These are phyloP conservation scores for Auxenochlorella pyrenoidosa DNA, from an alignment of 139 green algal species.

Conservation along the genomic window DNA sequence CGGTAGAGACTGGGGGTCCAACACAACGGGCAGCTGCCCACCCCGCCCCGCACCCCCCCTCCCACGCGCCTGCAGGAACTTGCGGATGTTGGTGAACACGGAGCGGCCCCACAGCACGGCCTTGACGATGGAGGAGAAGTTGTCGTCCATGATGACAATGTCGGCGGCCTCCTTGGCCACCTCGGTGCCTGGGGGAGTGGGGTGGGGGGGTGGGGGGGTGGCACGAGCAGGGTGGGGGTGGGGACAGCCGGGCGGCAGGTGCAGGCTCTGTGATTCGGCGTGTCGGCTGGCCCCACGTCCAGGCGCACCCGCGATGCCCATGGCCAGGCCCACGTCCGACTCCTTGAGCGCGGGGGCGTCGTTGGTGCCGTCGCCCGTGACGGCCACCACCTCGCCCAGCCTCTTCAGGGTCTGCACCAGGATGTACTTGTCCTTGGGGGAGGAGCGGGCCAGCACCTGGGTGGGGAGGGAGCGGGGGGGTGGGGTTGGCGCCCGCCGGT, in stretches of 20 bases:
- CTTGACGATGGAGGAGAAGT: conserved; percentile 98
- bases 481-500: neutral
- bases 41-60: too few relatives aligned
- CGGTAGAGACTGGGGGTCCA: too few relatives aligned
- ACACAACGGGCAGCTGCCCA: too few relatives aligned
- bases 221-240: too few relatives aligned
- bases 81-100: conserved; percentile 98
- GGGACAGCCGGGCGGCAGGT: too few relatives aligned
- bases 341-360: conserved; percentile 97
- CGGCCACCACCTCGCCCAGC: conserved; percentile 92
- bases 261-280: too few relatives aligned
- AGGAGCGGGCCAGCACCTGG: conserved; percentile 14
- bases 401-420: conserved; percentile 89
- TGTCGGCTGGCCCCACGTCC: conserved; percentile 89
- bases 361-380: conserved; percentile 98
- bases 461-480: neutral
- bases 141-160: conserved; percentile 99
- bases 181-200: conserved; percentile 66
- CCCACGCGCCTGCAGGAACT: conserved; percentile 87
- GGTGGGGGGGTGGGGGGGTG: too few relatives aligned
- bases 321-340: conserved; percentile 96
- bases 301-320: conserved; percentile 90
- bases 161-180: conserved; percentile 99
- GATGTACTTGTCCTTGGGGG: conserved; percentile 58
- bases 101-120: conserved; percentile 95